Conservation (phyloP, 805 yeast species). For the Lipomyces oligophaga region DNA sequence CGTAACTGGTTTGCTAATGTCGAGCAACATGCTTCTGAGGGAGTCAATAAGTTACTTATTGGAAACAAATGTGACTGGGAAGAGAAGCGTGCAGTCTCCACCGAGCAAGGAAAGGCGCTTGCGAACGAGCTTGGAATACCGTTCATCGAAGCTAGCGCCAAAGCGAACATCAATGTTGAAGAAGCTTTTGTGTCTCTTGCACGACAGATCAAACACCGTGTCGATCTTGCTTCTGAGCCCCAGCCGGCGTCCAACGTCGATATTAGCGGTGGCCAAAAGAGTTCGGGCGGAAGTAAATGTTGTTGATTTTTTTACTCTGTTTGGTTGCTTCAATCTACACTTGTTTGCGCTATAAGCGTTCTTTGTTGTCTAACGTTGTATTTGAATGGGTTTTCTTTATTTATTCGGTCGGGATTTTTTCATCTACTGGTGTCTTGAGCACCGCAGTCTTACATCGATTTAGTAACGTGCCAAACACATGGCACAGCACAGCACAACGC, state of each 20-base stretch:
- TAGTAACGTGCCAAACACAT: no score
- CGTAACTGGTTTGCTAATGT: slow-evolving; percentile 95
- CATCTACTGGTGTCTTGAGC: no score
- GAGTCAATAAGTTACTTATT: slow-evolving; percentile 87
- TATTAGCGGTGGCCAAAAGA: slow-evolving; percentile 30
- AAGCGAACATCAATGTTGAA: slow-evolving; percentile 86
- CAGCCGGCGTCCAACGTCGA: slow-evolving; percentile 34
- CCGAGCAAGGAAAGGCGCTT: slow-evolving; percentile 85
- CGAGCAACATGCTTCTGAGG: slow-evolving; percentile 93
- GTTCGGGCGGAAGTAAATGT: slow-evolving; percentile 35
- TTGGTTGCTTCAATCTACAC: not conserved
- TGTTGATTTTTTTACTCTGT: slow-evolving; percentile 28
- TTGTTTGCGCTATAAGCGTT: not conserved
- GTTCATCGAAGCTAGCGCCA: slow-evolving; percentile 94
- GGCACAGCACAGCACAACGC: no score
- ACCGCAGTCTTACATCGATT: no score
- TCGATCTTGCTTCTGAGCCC: slow-evolving; percentile 46
- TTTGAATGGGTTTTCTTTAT: no score
- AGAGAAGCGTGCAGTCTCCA: slow-evolving; percentile 70
- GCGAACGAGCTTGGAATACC: slow-evolving; percentile 86
- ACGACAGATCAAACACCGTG: slow-evolving; percentile 41
- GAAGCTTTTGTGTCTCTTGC: slow-evolving; percentile 89
- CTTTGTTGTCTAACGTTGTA: no score
- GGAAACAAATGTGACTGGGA: slow-evolving; percentile 92
- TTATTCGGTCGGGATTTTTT: no score